These are phyloP conservation scores for Salix caprea DNA, from an alignment of 345 rosid genomes.

Conservation along the genomic window DNA sequence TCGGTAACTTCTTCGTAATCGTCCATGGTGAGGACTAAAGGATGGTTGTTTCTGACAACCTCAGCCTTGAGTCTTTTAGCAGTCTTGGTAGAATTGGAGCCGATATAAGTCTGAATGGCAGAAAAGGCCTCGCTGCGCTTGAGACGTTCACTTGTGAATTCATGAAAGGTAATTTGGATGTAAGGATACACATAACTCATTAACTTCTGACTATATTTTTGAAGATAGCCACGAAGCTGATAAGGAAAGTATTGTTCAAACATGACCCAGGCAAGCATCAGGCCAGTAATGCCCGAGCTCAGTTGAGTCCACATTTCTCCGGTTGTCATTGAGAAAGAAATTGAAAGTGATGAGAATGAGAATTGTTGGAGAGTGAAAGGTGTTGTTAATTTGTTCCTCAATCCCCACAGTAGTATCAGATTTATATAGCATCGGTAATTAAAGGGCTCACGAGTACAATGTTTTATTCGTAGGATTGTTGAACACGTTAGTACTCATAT, in stretches of 20 bases:
- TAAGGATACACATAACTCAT: not conserved
- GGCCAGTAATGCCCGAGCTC: not conserved
- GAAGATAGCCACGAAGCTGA: not conserved
- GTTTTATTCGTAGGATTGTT: not conserved
- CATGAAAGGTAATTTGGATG: conserved; percentile 4
- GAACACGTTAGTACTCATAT: not conserved
- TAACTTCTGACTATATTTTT: not conserved
- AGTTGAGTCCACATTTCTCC: not conserved
- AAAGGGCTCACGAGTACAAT: not conserved
- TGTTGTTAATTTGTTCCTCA: not conserved
- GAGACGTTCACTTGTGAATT: not conserved
- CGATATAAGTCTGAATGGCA: not conserved
- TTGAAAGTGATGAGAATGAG: not conserved
- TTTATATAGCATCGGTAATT: not conserved
- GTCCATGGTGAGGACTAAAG: conserved; percentile 5
- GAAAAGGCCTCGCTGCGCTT: not conserved
- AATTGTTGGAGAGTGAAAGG: too few relatives aligned
- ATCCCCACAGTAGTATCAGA: not conserved
- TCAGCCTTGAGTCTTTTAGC: conserved; percentile 9
- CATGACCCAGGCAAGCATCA: not conserved
- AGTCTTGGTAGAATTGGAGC: not conserved
- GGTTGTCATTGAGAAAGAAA: not conserved
- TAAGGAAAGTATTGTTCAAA: not conserved
- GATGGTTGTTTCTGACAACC: not conserved
- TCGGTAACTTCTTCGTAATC: conserved; percentile 10